Percentiles rank a stretch among this genome's conserved stretches.
Evolutionary conservation across 257 asterid genomes (phyloP).

Genomic region (Cinchona pubescens): DNA sequence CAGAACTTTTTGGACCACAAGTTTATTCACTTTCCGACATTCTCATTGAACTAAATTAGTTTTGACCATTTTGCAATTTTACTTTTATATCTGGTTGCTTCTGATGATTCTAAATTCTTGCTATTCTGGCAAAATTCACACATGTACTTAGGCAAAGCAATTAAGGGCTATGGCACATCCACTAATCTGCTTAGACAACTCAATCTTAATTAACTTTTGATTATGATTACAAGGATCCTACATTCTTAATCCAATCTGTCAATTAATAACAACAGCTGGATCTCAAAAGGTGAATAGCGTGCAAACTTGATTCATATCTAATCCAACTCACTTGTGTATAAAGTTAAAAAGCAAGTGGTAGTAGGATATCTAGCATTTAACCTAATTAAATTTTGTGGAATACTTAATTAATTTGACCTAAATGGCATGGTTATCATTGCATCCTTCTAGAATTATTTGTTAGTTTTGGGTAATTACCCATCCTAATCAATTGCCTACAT

Average conservation of each 20-base stretch:
- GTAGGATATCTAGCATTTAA: background rate
- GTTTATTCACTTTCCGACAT: slow-evolving; percentile 16
- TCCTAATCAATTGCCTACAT: too few species aligned
- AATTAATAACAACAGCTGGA: slow-evolving; percentile 15
- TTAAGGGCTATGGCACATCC: background rate
- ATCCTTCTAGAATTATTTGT: background rate
- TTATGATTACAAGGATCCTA: slow-evolving; percentile 10
- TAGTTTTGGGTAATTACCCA: too few species aligned
- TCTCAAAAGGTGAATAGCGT: slow-evolving; percentile 4
- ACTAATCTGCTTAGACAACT: background rate
- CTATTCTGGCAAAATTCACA: background rate
- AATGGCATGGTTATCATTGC: slow-evolving; percentile 1
- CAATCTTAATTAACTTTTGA: background rate
- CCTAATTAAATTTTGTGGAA: background rate
- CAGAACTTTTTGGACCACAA: slow-evolving; percentile 12
- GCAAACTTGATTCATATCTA: slow-evolving; percentile 9
- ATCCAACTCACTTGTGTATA: background rate
- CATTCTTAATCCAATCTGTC: background rate
- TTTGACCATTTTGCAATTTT: slow-evolving; percentile 5
- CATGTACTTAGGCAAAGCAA: background rate
- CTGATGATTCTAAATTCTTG: background rate
- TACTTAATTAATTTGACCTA: background rate
- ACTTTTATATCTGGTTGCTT: background rate
- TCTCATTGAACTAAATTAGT: slow-evolving; percentile 8
- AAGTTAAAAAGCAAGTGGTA: background rate